Evolutionary conservation across 768 basidiomycete species (phyloP), one percentile per base, ranked within the genome.

Genomic region (Harrya chromipes): DNA sequence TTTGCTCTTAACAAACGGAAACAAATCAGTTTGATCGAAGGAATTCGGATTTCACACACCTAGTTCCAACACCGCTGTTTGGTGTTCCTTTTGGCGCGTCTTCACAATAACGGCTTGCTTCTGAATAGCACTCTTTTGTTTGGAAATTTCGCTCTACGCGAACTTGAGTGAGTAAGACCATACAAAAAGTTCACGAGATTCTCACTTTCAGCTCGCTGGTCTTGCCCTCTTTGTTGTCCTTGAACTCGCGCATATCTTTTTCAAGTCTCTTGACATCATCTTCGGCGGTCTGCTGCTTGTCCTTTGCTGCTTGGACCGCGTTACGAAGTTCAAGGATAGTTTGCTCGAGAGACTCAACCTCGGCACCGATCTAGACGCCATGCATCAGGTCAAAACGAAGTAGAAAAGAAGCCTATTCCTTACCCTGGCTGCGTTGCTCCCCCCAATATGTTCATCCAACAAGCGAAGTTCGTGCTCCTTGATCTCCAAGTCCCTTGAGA

Each of bases 181-280:
- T 35, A 7, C 33, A 33, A 40, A 16, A 33, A 47, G 23, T 40
- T 8, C 6, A 27, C 36, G 21, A 40, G 17, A 40, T 16, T 24
- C 73, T 40, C 49, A 89, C 94, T 76, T 94, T 97, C 55, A 98
- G 80, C 65, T 98, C 89, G 16, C 86, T 87, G 47, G 91, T 88
- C 71, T 98, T 98, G 40, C 93, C 92, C 43, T 97, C 97, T 67
- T 97, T 97, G 73, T 99, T 94, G 70, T 94, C 87, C 74, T 97
- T 94, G 76, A 99, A 97, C 73, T 98, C 97, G 47, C 82, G 82
- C 93, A 99, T 98, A 65, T 99, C 97, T 60, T 86, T 86, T 70
- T 98, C 92, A 20, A 98, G 82, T 61, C 86, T 90, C 71, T 84
- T 84, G 65, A 82, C 80, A 51, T 97, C 94, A 0, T 76, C 83